Evolutionary conservation across 169 alveolate species (phyloP).

Genomic region (Hammondia hammondi): DNA sequence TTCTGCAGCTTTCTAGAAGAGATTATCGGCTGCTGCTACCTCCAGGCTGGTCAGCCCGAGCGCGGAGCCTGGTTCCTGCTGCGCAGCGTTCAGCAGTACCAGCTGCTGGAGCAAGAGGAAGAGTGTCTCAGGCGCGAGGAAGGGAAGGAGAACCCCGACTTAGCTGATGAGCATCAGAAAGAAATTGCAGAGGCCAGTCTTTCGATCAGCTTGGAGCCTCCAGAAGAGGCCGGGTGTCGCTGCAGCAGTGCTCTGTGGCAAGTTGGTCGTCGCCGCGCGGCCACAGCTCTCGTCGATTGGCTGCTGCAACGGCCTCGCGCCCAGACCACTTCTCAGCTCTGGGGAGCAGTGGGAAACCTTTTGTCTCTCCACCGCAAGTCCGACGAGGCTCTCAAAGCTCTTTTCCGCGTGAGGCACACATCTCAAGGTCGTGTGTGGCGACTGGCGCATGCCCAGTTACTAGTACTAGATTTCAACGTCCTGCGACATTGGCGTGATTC

Average conservation of each 20-base stretch:
- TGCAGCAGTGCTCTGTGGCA: constrained; percentile 41
- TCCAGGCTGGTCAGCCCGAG: constrained; percentile 31
- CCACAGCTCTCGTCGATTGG: constrained; percentile 30
- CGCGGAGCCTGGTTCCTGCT: constrained; percentile 7
- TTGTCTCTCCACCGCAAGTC: not conserved
- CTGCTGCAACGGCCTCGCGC: constrained; percentile 1
- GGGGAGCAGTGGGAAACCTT: constrained; percentile 27
- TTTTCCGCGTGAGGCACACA: not conserved
- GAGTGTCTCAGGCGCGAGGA: not conserved
- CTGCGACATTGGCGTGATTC: too few relatives aligned
- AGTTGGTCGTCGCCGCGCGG: not conserved
- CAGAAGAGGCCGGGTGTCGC: constrained; percentile 23
- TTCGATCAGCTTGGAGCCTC: not conserved
- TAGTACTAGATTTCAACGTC: too few relatives aligned
- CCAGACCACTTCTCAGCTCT: not conserved
- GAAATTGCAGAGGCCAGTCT: not conserved
- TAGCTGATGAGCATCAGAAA: not conserved
- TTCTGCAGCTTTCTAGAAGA: not conserved
- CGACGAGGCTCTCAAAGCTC: constrained; percentile 26
- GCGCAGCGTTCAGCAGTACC: constrained; percentile 10
- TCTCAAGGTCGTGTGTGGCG: too few relatives aligned
- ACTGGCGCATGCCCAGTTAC: too few relatives aligned
- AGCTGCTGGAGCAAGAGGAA: constrained; percentile 6
- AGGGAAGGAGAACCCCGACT: not conserved
- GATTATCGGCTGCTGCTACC: constrained; percentile 18